These are phyloP conservation scores for Tylopilus subfusipes DNA, from an alignment of 768 basidiomycete species.

Conservation along the genomic window DNA sequence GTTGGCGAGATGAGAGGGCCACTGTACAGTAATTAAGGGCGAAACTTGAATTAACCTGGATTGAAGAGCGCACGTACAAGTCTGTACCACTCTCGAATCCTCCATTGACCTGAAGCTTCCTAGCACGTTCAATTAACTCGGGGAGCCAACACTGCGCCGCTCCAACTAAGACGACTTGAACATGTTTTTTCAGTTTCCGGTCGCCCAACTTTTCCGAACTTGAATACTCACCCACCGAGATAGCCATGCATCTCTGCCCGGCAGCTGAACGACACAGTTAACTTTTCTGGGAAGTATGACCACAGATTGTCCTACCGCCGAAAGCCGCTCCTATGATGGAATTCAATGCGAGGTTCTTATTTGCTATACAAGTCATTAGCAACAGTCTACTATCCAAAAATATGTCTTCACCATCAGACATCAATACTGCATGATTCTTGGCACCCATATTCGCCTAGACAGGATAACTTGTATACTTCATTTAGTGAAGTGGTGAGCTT, in stretches of 20 bases:
- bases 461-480: constrained; percentile 1
- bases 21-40: constrained; percentile 31
- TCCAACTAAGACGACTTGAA: constrained; percentile 76
- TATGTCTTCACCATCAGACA: constrained; percentile 76
- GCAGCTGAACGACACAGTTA: constrained; percentile 55
- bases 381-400: neutral
- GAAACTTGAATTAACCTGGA: neutral
- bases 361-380: constrained; percentile 48
- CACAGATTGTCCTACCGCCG: constrained; percentile 51
- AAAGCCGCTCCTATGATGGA: constrained; percentile 93
- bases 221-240: constrained; percentile 73
- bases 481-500: constrained; percentile 16
- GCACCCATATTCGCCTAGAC: constrained; percentile 80
- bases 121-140: constrained; percentile 78
- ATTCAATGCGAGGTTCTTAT: constrained; percentile 88
- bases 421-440: constrained; percentile 91
- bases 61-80: constrained; percentile 44
- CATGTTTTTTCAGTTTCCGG: neutral
- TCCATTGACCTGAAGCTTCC: constrained; percentile 76
- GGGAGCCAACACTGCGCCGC: constrained; percentile 76
- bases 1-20: constrained; percentile 80
- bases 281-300: constrained; percentile 20
- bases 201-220: neutral
- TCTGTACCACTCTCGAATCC: constrained; percentile 89
- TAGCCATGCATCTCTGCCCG: constrained; percentile 96